phyloP scores from a whole-genome alignment of 768 basidiomycete species.

The Podaxis sp. region DNA sequence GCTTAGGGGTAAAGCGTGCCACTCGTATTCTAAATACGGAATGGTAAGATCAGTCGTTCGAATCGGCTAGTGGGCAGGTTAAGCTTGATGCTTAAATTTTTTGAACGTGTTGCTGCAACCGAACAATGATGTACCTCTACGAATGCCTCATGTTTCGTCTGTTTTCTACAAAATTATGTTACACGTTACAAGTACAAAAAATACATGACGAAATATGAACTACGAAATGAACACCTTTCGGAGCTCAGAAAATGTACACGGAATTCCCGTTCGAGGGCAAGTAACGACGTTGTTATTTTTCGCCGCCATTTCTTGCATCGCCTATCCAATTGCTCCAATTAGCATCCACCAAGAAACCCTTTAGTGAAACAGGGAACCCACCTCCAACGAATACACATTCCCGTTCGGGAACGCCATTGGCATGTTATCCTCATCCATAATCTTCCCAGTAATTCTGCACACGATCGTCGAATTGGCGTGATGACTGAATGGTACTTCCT shows the following conservation, averaged over 20 bases:
- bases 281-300: constrained; percentile 78
- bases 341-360: constrained; percentile 11
- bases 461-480: constrained; percentile 96
- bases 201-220: constrained; percentile 13
- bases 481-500: constrained; percentile 88
- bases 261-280: constrained; percentile 73
- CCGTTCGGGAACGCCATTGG: constrained; percentile 92
- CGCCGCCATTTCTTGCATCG: constrained; percentile 82
- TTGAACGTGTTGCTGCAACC: neutral
- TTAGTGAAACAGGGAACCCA: constrained; percentile 32
- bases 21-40: constrained; percentile 36
- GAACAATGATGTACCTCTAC: too few relatives aligned
- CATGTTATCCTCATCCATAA: constrained; percentile 94
- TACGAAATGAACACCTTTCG: constrained; percentile 92
- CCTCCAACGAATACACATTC: constrained; percentile 91
- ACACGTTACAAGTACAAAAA: constrained; percentile 1
- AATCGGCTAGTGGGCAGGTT: constrained; percentile 35
- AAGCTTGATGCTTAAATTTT: constrained; percentile 4
- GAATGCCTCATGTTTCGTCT: too few relatives aligned
- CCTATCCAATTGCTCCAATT: constrained; percentile 43
- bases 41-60: constrained; percentile 42
- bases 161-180: neutral
- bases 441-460: constrained; percentile 84
- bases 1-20: constrained; percentile 58
- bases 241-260: constrained; percentile 62